phyloP scores from a whole-genome alignment of 108 stramenopile genomes.

The Skeletonema marinoi region DNA sequence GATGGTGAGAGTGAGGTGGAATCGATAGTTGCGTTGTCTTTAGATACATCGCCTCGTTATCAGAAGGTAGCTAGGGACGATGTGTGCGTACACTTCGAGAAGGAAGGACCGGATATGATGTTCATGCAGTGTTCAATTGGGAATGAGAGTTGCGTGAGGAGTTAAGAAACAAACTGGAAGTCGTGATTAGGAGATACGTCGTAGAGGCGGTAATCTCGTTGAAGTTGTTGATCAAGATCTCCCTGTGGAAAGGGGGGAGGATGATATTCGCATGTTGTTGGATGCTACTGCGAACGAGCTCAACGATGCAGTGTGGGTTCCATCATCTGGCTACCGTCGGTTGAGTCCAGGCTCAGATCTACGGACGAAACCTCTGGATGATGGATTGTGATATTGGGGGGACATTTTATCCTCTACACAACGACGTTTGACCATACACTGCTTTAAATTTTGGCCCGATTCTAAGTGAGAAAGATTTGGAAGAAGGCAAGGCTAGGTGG shows the following conservation, averaged over 20 bases:
- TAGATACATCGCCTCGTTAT: neutral
- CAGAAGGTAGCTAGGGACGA: conserved; percentile 13
- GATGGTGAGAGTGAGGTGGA: too few species aligned
- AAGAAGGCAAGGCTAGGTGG: conserved; percentile 10
- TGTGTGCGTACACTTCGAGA: conserved; percentile 1
- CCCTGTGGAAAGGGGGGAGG: too few species aligned
- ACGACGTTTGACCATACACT: conserved; percentile 5
- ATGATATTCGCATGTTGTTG: too few species aligned
- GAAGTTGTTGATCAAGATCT: too few species aligned
- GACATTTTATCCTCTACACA: conserved; percentile 48
- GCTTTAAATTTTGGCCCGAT: conserved; percentile 41
- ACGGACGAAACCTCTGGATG: conserved; percentile 13
- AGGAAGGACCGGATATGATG: neutral
- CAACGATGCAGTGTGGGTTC: conserved; percentile 37
- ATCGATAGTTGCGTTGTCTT: too few species aligned
- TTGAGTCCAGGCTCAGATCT: conserved; percentile 14
- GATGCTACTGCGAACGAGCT: too few species aligned
- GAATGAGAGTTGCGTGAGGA: neutral
- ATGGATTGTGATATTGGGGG: conserved; percentile 47
- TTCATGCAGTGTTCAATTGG: too few species aligned
- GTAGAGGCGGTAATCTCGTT: too few species aligned
- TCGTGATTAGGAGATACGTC: too few species aligned
- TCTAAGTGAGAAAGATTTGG: neutral
- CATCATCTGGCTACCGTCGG: conserved; percentile 49
- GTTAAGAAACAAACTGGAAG: conserved; percentile 18